Evolutionary conservation across 2,329 filamentous ascomycete genomes (phyloP).

Genomic region (Stachybotrys chartarum): DNA sequence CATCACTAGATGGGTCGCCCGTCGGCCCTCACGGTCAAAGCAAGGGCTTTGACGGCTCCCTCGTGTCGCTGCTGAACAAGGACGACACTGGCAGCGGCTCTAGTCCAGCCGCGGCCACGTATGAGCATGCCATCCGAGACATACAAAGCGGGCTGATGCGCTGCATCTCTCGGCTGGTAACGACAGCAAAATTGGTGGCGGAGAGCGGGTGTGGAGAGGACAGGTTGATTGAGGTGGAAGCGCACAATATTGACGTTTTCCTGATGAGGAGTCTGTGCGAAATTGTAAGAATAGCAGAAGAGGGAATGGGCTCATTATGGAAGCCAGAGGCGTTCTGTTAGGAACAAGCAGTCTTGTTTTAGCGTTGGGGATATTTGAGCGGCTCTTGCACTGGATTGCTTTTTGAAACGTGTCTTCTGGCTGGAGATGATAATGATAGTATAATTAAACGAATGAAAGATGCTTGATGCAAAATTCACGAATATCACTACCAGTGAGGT

Average conservation of each 20-base stretch:
- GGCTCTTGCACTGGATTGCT: too few relatives aligned
- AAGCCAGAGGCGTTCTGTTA: not conserved
- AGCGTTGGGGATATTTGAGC: too few relatives aligned
- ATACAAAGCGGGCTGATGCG: constrained; percentile 41
- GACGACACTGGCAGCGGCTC: constrained; percentile 15
- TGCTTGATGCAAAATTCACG: too few relatives aligned
- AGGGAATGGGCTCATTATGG: constrained; percentile 5
- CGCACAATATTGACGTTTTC: constrained; percentile 25
- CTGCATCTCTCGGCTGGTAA: constrained; percentile 44
- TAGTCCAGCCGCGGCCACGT: constrained; percentile 10
- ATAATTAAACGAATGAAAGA: too few relatives aligned
- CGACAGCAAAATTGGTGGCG: constrained; percentile 35
- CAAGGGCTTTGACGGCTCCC: constrained; percentile 17
- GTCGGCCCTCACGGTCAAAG: constrained; percentile 13
- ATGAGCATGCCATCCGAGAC: constrained; percentile 30
- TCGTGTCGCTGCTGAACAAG: constrained; percentile 15
- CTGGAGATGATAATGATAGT: too few relatives aligned
- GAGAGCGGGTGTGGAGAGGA: constrained; percentile 20
- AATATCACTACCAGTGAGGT: too few relatives aligned
- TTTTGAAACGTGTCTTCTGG: too few relatives aligned
- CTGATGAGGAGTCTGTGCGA: constrained; percentile 34
- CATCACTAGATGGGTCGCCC: constrained; percentile 10
- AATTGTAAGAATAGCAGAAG: constrained; percentile 31
- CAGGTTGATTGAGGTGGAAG: constrained; percentile 19
- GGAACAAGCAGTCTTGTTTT: too few relatives aligned